Evolutionary conservation across 345 rosid species (phyloP), one percentile per base, ranked within the genome.

Genomic region (Arabidopsis arenosa): DNA sequence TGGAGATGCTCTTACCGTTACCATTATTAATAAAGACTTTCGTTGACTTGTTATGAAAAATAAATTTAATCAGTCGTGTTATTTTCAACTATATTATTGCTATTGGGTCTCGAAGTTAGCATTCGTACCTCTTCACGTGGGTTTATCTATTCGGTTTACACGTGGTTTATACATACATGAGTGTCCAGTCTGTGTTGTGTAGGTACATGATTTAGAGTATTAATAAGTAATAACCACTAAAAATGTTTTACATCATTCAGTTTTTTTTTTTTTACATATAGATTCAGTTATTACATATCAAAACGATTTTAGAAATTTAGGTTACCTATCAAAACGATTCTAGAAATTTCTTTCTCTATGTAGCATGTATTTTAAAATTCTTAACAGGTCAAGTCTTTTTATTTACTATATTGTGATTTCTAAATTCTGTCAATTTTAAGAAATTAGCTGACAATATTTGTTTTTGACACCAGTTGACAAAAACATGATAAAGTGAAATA

Each of bases 101-200:
- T 40, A 21, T 18, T 61, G 62, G 63, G 79, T 61, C 74, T 68
- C 56, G 79, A 60, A 62, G 55, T 63, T 12, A 41, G 70, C 33
- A 54, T 62, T 30, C 69, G 49, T 52, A 76, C 70, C 33, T 52
- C 21, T 47, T 32, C 64, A 63, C 75, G 52, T 69, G 64, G 32
- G n/a, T 52, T 58, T 69, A 68, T 61, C 63, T 75, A 43, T 3
- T 28, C 21, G 2, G 1, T 35, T 52, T 7, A 69, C 51, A 76
- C 75, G 64, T 62, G 70, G 51, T 28, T 23, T 36, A n/a, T 43
- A 40, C 62, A n/a, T 32, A 28, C 67, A 68, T 9, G 37, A 15
- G 53, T 45, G 32, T 53, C 33, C n/a, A n/a, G n/a, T n/a, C n/a
- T n/a, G n/a, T n/a, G n/a, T n/a, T 10, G 17, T 21, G 3, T 21